Base-by-base conservation (phyloP, 139 green algal species). In the Chlamydomonas incerta region DNA sequence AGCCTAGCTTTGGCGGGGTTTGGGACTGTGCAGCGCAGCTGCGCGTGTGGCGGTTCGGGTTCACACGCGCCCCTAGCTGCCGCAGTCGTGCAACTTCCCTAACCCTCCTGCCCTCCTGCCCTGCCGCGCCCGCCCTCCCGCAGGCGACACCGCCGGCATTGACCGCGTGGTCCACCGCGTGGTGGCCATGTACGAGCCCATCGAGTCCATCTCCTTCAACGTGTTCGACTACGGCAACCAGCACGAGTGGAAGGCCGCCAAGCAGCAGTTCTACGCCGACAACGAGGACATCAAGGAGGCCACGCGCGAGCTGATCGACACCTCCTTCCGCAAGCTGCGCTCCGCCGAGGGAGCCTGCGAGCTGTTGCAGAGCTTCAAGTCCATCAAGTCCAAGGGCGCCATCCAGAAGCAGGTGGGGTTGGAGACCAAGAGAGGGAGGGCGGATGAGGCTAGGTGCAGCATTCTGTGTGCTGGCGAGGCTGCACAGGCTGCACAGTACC, bases 361-460 rank as follows among this genome's bases (percentile, higher is more conserved):
- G 76, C 93, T 99, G 79, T 91, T 99, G 86, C 91, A 96, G 72
- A 97, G 91, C 91, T 98, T 99, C 91, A 95, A 97, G 76, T 90
- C 80, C 55, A 98, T 99, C 84, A 93, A 96, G 89, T 93, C 83
- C 55, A 91, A 96, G 72, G 96, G 94, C 35, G 94, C 93, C 14
- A 96, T 99, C 77, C 93, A 96, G 86, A 93, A 97, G 88, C 95
- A 98, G 91, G 75, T 60, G 28, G 15, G 57, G 35, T 2, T 23
- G 52, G 52, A 58, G 52, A 15, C 13, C 13, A 23, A 58, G 13
- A 58, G 52, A 58, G 52, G 52, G 52, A 58, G 52, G 52, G 52
- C 13, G 15, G 52, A 58, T 11, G 52, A 15, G n/a, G n/a, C n/a
- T n/a, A n/a, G n/a, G n/a, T n/a, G n/a, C n/a, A n/a, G n/a, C 65